Evolutionary conservation across 1,284 basidiomycete species (phyloP).

Genomic region (Fistulina hepatica): DNA sequence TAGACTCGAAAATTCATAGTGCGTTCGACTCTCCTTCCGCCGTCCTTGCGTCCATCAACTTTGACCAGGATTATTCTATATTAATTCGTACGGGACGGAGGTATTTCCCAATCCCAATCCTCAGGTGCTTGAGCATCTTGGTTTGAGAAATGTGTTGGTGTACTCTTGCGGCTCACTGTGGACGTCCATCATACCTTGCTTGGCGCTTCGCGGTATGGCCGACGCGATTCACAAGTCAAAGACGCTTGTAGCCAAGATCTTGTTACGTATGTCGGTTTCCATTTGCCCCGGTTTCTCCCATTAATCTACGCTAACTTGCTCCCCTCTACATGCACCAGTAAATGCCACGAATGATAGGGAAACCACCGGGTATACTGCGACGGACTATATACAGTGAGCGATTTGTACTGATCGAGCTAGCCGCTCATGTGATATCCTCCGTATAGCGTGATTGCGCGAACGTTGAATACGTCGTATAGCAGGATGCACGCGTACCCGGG

Average conservation of each 20-base stretch:
- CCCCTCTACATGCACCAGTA: slow-evolving; percentile 36
- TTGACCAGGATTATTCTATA: slow-evolving; percentile 71
- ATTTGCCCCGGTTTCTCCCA: too few species aligned
- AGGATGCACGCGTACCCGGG: slow-evolving; percentile 44
- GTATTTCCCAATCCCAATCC: slow-evolving; percentile 83
- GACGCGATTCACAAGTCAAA: slow-evolving; percentile 68
- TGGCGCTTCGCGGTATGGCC: slow-evolving; percentile 78
- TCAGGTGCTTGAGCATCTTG: slow-evolving; percentile 63
- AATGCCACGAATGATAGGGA: slow-evolving; percentile 89
- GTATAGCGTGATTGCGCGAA: slow-evolving; percentile 54
- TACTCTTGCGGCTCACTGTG: slow-evolving; percentile 91
- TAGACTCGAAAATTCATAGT: slow-evolving; percentile 61
- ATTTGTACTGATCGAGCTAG: slow-evolving; percentile 7
- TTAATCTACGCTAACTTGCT: slow-evolving; percentile 3
- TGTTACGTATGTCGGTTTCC: slow-evolving; percentile 71
- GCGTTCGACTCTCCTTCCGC: slow-evolving; percentile 21
- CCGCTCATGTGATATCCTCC: slow-evolving; percentile 7
- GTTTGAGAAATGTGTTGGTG: slow-evolving; percentile 61
- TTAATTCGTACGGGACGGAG: slow-evolving; percentile 88
- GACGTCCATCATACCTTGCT: slow-evolving; percentile 90
- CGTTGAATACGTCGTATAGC: slow-evolving; percentile 58
- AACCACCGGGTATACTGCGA: slow-evolving; percentile 74
- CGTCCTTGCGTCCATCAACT: slow-evolving; percentile 6
- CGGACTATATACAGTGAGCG: slow-evolving; percentile 70
- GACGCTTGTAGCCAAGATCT: slow-evolving; percentile 67